These are phyloP conservation scores for Talaromyces wortmannii DNA, from an alignment of 495 filamentous ascomycete genomes.

Conservation along the genomic window DNA sequence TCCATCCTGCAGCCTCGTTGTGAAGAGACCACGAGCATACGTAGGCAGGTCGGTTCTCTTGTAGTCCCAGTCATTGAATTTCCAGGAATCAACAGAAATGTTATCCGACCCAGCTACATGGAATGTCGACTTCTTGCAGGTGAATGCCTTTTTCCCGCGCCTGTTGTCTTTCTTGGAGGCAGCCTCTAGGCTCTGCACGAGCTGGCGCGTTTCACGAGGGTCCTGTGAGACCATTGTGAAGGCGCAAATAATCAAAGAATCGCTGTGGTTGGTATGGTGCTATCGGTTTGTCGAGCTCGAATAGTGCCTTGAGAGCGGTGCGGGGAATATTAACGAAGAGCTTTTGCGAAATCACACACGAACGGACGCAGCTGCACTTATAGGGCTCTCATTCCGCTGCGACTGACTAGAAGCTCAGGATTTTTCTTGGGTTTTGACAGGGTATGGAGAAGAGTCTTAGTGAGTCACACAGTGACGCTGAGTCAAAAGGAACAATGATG, in stretches of 20 bases:
- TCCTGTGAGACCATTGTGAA: slow-evolving; percentile 51
- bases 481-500: background rate
- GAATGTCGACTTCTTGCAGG: slow-evolving; percentile 70
- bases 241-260: slow-evolving; percentile 3
- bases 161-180: slow-evolving; percentile 38
- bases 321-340: background rate
- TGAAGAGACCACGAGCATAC: slow-evolving; percentile 91
- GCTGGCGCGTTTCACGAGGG: slow-evolving; percentile 47
- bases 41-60: slow-evolving; percentile 78
- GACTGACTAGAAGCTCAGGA: background rate
- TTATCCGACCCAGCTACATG: slow-evolving; percentile 49
- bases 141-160: slow-evolving; percentile 41
- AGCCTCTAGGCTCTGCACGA: slow-evolving; percentile 51
- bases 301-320: background rate
- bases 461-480: background rate
- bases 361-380: slow-evolving; percentile 8
- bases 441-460: background rate
- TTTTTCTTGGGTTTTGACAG: background rate
- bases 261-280: background rate
- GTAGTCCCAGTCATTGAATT: slow-evolving; percentile 91
- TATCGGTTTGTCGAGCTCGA: too few species aligned
- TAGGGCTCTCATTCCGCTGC: background rate
- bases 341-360: slow-evolving; percentile 11
- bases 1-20: slow-evolving; percentile 53
- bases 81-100: slow-evolving; percentile 80